These are phyloP conservation scores for Artomyces pyxidatus DNA, from an alignment of 768 basidiomycete species.

Conservation along the genomic window DNA sequence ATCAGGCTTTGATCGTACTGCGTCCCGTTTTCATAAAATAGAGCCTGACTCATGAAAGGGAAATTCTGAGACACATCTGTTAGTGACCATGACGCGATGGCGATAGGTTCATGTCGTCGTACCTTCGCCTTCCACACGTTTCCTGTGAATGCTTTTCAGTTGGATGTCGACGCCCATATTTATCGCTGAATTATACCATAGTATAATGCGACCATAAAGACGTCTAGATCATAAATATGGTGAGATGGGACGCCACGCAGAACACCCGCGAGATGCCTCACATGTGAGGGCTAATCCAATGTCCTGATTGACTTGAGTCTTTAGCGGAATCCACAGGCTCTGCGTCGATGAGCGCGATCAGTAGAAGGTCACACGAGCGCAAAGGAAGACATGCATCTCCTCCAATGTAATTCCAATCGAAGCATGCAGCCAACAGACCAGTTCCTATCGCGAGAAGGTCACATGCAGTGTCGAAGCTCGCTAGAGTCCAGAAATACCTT, in stretches of 20 bases:
- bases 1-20: conserved; percentile 24
- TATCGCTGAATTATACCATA: conserved; percentile 21
- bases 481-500: conserved; percentile 21
- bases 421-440: conserved; percentile 21
- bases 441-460: conserved; percentile 6
- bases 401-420: conserved; percentile 24
- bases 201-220: conserved; percentile 17
- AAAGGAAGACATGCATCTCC: background rate
- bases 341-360: background rate
- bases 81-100: conserved; percentile 5
- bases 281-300: conserved; percentile 18
- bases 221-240: conserved; percentile 3
- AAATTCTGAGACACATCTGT: conserved; percentile 15
- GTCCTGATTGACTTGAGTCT: conserved; percentile 18
- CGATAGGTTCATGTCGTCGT: conserved; percentile 6
- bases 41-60: conserved; percentile 23
- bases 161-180: conserved; percentile 6
- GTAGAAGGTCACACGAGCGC: background rate
- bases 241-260: background rate
- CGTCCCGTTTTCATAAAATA: conserved; percentile 18
- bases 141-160: background rate
- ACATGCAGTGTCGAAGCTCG: background rate
- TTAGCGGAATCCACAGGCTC: conserved; percentile 6
- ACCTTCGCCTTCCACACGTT: conserved; percentile 10
- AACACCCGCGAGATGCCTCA: background rate